phyloP scores from a whole-genome alignment of 768 basidiomycete species.

The Leucocoprinus sp. region DNA sequence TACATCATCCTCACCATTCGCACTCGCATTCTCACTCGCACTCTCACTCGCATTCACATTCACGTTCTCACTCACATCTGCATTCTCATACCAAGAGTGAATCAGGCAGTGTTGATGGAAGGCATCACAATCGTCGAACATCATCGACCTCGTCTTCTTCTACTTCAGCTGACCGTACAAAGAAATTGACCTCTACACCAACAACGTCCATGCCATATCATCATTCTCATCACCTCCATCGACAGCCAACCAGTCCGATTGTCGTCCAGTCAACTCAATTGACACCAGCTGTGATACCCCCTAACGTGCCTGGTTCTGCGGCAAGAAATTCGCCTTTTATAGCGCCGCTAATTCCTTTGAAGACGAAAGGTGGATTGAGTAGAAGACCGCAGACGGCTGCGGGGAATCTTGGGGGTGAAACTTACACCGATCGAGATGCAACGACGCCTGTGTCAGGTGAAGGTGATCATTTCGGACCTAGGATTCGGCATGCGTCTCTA shows the following conservation, averaged over 20 bases:
- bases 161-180: too few relatives aligned
- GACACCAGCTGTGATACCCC: constrained; percentile 57
- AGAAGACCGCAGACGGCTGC: constrained; percentile 40
- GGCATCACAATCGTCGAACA: too few relatives aligned
- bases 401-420: constrained; percentile 25
- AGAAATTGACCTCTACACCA: too few relatives aligned
- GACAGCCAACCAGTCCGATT: constrained; percentile 12
- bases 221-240: too few relatives aligned
- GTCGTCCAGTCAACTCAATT: constrained; percentile 60
- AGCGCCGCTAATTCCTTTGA: constrained; percentile 50
- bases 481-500: constrained; percentile 37
- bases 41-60: not conserved
- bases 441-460: constrained; percentile 16
- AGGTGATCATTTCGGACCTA: constrained; percentile 47
- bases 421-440: constrained; percentile 12
- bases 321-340: constrained; percentile 45
- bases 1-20: not conserved
- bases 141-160: too few relatives aligned
- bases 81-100: not conserved
- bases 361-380: constrained; percentile 18
- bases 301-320: constrained; percentile 33
- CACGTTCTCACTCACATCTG: constrained; percentile 2
- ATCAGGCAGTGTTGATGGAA: too few relatives aligned
- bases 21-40: not conserved
- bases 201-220: constrained; percentile 5